Evolutionary conservation across 1,284 basidiomycete species (phyloP).

Genomic region (Ustilago hordei): DNA sequence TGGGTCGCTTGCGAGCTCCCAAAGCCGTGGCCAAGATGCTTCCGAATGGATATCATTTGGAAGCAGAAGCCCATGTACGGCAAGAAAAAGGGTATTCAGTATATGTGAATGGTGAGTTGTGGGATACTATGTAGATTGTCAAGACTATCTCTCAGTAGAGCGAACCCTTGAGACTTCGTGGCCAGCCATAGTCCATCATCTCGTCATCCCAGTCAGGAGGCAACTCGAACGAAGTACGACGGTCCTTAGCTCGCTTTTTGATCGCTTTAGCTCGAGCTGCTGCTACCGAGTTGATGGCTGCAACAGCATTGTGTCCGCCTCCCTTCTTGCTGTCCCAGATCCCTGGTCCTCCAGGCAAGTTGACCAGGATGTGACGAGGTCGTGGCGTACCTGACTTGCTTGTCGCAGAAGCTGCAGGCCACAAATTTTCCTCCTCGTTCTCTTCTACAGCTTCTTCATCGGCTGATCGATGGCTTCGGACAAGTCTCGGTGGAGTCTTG

Average conservation of each 20-base stretch:
- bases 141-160: constrained; percentile 28
- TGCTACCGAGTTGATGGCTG: constrained; percentile 49
- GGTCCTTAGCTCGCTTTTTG: constrained; percentile 44
- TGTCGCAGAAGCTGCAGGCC: constrained; percentile 45
- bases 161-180: constrained; percentile 50
- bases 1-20: too few relatives aligned
- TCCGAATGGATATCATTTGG: not conserved
- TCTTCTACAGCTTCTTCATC: constrained; percentile 26
- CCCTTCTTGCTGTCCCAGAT: constrained; percentile 55
- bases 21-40: not conserved
- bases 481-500: constrained; percentile 39
- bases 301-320: constrained; percentile 47
- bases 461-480: constrained; percentile 19
- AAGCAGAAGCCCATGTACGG: not conserved
- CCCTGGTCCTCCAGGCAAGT: constrained; percentile 49
- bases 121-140: not conserved
- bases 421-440: constrained; percentile 35
- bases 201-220: constrained; percentile 43
- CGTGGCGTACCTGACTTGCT: constrained; percentile 48
- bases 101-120: not conserved
- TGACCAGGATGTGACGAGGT: constrained; percentile 52
- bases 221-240: constrained; percentile 31
- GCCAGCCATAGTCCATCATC: constrained; percentile 53
- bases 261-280: constrained; percentile 49
- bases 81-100: constrained; percentile 1